phyloP scores from a whole-genome alignment of 192 early-diverging fungal species.

The Backusella sp. region DNA sequence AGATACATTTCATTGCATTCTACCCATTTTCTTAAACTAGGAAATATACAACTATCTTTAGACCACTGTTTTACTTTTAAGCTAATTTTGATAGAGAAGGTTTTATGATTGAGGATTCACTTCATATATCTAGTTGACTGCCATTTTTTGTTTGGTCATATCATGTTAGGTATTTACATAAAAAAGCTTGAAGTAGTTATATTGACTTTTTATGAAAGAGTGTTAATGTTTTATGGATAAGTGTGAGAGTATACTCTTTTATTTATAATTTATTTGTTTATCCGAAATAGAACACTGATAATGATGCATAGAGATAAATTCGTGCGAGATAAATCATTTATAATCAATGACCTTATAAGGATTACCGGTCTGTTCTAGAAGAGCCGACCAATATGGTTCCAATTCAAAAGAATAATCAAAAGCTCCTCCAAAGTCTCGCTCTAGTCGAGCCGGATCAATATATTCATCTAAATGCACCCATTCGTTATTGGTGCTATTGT shows the following conservation, averaged over 20 bases:
- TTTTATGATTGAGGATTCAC: too few relatives aligned
- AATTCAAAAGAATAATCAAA: constrained; percentile 67
- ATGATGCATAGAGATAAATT: neutral
- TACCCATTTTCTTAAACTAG: too few relatives aligned
- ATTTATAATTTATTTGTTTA: neutral
- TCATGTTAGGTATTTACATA: too few relatives aligned
- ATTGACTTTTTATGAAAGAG: too few relatives aligned
- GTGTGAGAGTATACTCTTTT: neutral
- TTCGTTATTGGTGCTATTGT: constrained; percentile 20
- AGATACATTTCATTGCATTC: too few relatives aligned
- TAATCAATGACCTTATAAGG: constrained; percentile 21
- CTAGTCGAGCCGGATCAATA: constrained; percentile 55
- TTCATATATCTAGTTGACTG: too few relatives aligned
- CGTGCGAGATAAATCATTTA: neutral
- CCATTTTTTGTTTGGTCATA: too few relatives aligned
- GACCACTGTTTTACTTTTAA: too few relatives aligned
- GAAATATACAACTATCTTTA: too few relatives aligned
- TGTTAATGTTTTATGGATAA: too few relatives aligned
- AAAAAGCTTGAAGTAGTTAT: too few relatives aligned
- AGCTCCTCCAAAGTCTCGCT: constrained; percentile 77
- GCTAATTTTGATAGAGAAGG: too few relatives aligned
- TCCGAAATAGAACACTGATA: neutral
- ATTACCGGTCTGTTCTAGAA: constrained; percentile 25
- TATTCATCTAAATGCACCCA: constrained; percentile 52
- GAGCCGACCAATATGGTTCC: constrained; percentile 64